Conservation (phyloP, 495 filamentous ascomycete genomes). For the Oleoguttula mirabilis region DNA sequence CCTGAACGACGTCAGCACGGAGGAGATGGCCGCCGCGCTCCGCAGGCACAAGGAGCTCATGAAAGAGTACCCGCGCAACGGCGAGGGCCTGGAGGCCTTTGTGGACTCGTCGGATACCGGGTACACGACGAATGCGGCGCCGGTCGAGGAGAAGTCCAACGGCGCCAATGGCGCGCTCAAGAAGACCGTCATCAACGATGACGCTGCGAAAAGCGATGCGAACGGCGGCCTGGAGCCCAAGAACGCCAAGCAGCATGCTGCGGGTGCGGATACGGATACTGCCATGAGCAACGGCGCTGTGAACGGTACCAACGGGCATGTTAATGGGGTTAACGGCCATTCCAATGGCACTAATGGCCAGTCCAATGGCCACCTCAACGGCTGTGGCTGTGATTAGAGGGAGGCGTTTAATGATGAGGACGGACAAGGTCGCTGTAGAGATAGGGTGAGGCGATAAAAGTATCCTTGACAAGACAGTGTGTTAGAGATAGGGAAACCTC, state of each 20-base stretch:
- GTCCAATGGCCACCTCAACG: too few relatives aligned
- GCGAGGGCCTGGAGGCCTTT: conserved; percentile 48
- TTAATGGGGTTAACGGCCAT: too few relatives aligned
- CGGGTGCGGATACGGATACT: conserved; percentile 11
- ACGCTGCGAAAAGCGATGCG: conserved; percentile 20
- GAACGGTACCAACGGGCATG: conserved; percentile 20
- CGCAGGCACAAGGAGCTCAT: conserved; percentile 42
- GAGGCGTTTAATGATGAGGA: too few relatives aligned
- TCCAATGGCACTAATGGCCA: too few relatives aligned
- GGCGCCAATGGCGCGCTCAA: conserved; percentile 11
- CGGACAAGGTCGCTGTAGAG: too few relatives aligned
- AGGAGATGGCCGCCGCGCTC: conserved; percentile 42
- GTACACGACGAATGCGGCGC: conserved; percentile 36
- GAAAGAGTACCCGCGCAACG: conserved; percentile 42
- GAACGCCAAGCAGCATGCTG: conserved; percentile 19
- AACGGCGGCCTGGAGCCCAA: conserved; percentile 24
- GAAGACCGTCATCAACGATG: conserved; percentile 26
- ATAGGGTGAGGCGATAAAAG: too few relatives aligned
- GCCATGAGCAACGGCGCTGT: background rate
- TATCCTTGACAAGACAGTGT: too few relatives aligned
- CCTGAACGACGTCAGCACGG: conserved; percentile 41
- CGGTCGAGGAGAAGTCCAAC: conserved; percentile 26
- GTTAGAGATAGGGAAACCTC: too few relatives aligned
- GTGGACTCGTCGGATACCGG: conserved; percentile 52
- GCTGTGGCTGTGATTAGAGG: too few relatives aligned